Base-by-base conservation (phyloP, 202 grass and related monocot species). In the Tripidium arundinaceum region DNA sequence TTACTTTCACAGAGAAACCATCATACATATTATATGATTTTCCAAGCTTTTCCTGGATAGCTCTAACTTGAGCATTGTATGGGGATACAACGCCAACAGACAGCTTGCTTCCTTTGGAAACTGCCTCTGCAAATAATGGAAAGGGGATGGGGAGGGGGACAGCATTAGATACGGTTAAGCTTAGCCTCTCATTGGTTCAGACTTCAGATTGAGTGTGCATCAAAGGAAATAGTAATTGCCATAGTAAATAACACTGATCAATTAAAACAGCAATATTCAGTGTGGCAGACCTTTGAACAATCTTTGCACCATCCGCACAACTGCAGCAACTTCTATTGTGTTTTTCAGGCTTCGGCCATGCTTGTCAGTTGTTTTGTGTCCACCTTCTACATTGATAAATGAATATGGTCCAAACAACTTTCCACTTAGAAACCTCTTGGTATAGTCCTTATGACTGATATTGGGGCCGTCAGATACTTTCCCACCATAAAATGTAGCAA, bases 71-170 rank as follows among this genome's bases (percentile, higher is more conserved):
- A 59, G 87, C 87, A 70, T 85, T 74, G 61, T 87, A 90, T 33
- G 81, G 87, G 9, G 83, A 93, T 16, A 93, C 77, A 55, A 90
- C 21, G n/a, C 90, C 87, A 59, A 92, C 84, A 68, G 83, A 89
- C 24, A 84, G 24, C 16, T 29, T 81, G 38, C 62, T 75, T 36
- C 70, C 63, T 5, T 29, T 75, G 24, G 33, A 64, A 3, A 70
- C 29, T 66, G 52, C 79, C 50, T 78, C 90, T 93, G 29, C n/a
- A 67, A 88, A 14, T 15, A 45, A 41, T 5, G 29, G 29, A 31
- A n/a, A n/a, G n/a, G n/a, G n/a, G n/a, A n/a, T n/a, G n/a, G n/a
- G n/a, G 29, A 31, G 3, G 29, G 29, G 29, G 29, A 3, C 3
- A 31, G 29, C 29, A 31, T 31, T 31, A 31, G 29, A 31, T 31